Conservation (phyloP, 108 stramenopile genomes). For the Nitzschia inconspicua region DNA sequence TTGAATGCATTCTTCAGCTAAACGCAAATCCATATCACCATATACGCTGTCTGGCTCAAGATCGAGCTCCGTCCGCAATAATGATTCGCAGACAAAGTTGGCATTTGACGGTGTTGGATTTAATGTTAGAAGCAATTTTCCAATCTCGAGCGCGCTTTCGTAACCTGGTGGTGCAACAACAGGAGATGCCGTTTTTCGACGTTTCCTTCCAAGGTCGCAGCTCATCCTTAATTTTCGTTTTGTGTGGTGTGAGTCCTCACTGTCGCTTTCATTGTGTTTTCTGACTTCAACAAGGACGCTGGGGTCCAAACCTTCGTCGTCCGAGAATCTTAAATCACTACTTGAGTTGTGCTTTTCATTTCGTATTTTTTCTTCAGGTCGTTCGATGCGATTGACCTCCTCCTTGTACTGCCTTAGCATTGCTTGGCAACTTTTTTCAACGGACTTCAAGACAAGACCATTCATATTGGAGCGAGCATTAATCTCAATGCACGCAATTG, state of each 20-base stretch:
- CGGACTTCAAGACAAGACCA: too few relatives aligned
- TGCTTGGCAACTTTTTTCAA: background rate
- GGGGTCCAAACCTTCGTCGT: too few relatives aligned
- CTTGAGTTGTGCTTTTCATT: too few relatives aligned
- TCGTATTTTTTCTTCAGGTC: too few relatives aligned
- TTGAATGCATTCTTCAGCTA: background rate
- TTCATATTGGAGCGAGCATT: too few relatives aligned
- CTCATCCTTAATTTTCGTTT: too few relatives aligned
- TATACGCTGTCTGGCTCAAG: constrained; percentile 17
- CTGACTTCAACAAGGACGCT: too few relatives aligned
- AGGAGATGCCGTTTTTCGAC: background rate
- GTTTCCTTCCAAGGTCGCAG: background rate
- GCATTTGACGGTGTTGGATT: constrained; percentile 16
- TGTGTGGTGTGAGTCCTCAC: too few relatives aligned
- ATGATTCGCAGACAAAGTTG: constrained; percentile 18
- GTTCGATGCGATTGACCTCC: too few relatives aligned
- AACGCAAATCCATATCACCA: constrained; percentile 24
- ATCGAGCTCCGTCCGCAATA: constrained; percentile 21
- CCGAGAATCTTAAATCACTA: too few relatives aligned
- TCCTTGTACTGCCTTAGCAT: background rate
- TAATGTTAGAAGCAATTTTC: constrained; percentile 5
- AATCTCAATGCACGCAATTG: background rate
- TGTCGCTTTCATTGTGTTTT: too few relatives aligned
- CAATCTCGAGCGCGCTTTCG: constrained; percentile 9
- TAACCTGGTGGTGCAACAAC: constrained; percentile 2